These are phyloP conservation scores for Takakia lepidozioides DNA, from an alignment of 225 moss, liverwort and hornwort species.

Conservation along the genomic window DNA sequence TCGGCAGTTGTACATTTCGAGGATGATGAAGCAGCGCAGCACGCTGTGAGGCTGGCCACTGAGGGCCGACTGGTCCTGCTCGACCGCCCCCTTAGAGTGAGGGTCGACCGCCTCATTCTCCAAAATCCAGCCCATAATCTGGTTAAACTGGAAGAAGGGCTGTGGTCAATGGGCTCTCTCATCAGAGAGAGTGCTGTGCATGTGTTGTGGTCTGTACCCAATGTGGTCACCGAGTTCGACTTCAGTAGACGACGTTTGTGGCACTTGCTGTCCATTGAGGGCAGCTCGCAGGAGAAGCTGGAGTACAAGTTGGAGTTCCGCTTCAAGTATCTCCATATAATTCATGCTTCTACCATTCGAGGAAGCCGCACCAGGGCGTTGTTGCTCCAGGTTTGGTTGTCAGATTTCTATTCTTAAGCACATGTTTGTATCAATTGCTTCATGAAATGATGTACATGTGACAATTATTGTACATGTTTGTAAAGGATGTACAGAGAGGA, in stretches of 20 bases:
- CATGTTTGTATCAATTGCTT: not conserved
- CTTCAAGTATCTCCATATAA: constrained; percentile 35
- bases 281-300: constrained; percentile 10
- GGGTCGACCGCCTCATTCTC: constrained; percentile 20
- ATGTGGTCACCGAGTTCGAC: constrained; percentile 37
- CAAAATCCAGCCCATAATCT: constrained; percentile 32
- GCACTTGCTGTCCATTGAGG: constrained; percentile 14
- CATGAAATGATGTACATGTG: not conserved
- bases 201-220: constrained; percentile 43
- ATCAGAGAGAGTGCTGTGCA: constrained; percentile 20
- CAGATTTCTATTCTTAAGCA: not conserved
- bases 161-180: constrained; percentile 28
- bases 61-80: constrained; percentile 39
- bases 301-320: constrained; percentile 44
- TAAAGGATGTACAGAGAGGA: too few relatives aligned
- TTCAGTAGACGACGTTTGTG: constrained; percentile 28
- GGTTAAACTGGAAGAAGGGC: constrained; percentile 34
- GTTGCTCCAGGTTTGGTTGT: constrained; percentile 31
- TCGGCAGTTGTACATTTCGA: constrained; percentile 62
- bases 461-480: not conserved
- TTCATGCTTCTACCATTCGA: constrained; percentile 29
- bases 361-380: constrained; percentile 24
- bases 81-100: constrained; percentile 34
- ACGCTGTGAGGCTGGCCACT: constrained; percentile 34
- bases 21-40: constrained; percentile 42